Percentiles rank a stretch among this genome's conserved stretches.
These are phyloP conservation scores for Passiflora organensis DNA, from an alignment of 345 rosid genomes.

Conservation along the genomic window DNA sequence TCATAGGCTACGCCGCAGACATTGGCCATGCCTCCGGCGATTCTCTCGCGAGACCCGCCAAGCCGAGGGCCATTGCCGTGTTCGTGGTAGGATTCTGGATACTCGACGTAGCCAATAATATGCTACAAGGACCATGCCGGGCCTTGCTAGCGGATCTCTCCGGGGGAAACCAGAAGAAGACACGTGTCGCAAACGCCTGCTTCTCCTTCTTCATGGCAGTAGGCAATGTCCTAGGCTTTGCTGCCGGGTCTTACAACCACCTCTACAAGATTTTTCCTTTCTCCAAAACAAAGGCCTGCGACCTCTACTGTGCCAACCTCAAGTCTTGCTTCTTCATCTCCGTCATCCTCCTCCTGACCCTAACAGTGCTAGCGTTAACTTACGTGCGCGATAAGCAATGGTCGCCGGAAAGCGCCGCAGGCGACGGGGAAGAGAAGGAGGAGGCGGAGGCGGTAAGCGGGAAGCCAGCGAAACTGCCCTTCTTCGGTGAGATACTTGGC, in stretches of 20 bases:
- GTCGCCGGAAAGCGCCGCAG: slow-evolving; percentile 15
- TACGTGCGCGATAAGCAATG: slow-evolving; percentile 45
- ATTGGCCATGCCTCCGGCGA: slow-evolving; percentile 62
- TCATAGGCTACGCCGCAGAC: slow-evolving; percentile 82
- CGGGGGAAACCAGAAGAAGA: slow-evolving; percentile 43
- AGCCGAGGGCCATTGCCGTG: slow-evolving; percentile 56
- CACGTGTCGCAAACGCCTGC: slow-evolving; percentile 51
- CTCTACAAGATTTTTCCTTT: slow-evolving; percentile 58
- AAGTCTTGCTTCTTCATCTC: slow-evolving; percentile 74
- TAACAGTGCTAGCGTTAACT: slow-evolving; percentile 40
- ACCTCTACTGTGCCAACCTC: slow-evolving; percentile 77
- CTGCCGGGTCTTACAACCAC: slow-evolving; percentile 57
- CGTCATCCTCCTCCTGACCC: slow-evolving; percentile 39
- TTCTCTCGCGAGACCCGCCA: slow-evolving; percentile 21
- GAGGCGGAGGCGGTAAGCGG: not conserved
- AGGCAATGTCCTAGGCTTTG: slow-evolving; percentile 78
- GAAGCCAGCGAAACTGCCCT: slow-evolving; percentile 11
- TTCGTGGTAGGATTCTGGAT: slow-evolving; percentile 84
- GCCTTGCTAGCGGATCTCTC: slow-evolving; percentile 85
- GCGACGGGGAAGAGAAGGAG: not conserved
- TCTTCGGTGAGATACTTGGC: slow-evolving; percentile 34
- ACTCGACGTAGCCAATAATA: slow-evolving; percentile 88
- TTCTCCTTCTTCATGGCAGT: slow-evolving; percentile 92
- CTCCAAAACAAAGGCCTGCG: slow-evolving; percentile 63
- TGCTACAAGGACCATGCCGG: slow-evolving; percentile 75